phyloP scores from a whole-genome alignment of 148 eudicot genomes.

The Euryodendron excelsum region DNA sequence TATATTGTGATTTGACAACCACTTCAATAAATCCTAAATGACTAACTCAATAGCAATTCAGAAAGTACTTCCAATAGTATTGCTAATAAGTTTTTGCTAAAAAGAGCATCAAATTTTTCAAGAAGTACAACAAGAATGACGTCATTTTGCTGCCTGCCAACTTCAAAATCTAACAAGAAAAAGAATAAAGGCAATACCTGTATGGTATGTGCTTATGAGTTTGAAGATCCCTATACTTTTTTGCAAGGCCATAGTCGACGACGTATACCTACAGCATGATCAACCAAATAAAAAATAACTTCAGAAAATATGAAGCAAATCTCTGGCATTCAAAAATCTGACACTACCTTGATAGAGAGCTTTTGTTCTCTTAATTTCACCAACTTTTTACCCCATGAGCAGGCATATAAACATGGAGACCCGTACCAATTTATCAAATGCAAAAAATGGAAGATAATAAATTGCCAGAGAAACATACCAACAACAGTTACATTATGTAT shows the following conservation, averaged over 20 bases:
- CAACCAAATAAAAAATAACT: not conserved
- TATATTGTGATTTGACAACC: too few relatives aligned
- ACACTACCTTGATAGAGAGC: not conserved
- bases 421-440: too few relatives aligned
- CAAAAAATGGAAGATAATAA: too few relatives aligned
- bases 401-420: not conserved
- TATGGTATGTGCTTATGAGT: slow-evolving; percentile 38
- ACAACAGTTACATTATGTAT: not conserved
- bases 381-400: not conserved
- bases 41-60: too few relatives aligned
- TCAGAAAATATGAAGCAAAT: not conserved
- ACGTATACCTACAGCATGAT: slow-evolving; percentile 35
- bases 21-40: too few relatives aligned
- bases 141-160: too few relatives aligned
- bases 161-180: too few relatives aligned
- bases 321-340: not conserved
- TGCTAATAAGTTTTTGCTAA: too few relatives aligned
- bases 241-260: slow-evolving; percentile 41
- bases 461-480: not conserved
- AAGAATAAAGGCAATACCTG: not conserved
- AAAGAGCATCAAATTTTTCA: too few relatives aligned
- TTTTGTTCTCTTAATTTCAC: not conserved
- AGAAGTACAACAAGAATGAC: too few relatives aligned
- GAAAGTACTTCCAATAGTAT: too few relatives aligned
- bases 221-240: slow-evolving; percentile 34